phyloP scores from a whole-genome alignment of 225 moss, liverwort and hornwort species.

The Neckera pumila region DNA sequence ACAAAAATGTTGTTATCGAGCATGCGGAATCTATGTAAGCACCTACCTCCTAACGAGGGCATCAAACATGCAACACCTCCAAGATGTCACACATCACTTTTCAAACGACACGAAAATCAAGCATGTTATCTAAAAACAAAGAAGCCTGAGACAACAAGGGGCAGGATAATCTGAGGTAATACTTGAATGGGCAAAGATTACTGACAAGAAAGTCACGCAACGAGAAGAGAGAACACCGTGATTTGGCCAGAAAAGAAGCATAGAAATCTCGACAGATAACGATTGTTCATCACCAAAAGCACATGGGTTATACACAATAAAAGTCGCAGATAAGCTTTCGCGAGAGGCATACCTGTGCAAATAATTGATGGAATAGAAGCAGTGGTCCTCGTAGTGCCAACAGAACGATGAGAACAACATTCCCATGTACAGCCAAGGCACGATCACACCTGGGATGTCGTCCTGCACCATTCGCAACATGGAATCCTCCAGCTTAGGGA shows the following conservation, averaged over 20 bases:
- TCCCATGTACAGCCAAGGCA: constrained; percentile 97
- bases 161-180: background rate
- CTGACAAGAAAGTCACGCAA: background rate
- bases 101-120: background rate
- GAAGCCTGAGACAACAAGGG: background rate
- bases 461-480: constrained; percentile 96
- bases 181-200: background rate
- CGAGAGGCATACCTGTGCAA: constrained; percentile 57
- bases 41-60: background rate
- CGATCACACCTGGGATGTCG: constrained; percentile 94
- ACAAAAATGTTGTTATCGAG: background rate
- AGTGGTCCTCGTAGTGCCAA: constrained; percentile 99
- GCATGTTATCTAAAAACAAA: background rate
- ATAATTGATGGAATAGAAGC: constrained; percentile 94
- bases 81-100: background rate
- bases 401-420: constrained; percentile 98
- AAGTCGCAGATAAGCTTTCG: background rate
- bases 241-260: background rate
- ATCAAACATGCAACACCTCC: background rate
- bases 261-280: background rate
- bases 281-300: background rate
- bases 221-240: background rate
- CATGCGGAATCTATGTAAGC: background rate
- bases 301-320: background rate
- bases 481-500: constrained; percentile 88